A percentile compares a stretch with the other conserved stretches of the same genome.
These are phyloP conservation scores for Adenanthera pavonina DNA, from an alignment of 306 rosid genomes.

Conservation along the genomic window DNA sequence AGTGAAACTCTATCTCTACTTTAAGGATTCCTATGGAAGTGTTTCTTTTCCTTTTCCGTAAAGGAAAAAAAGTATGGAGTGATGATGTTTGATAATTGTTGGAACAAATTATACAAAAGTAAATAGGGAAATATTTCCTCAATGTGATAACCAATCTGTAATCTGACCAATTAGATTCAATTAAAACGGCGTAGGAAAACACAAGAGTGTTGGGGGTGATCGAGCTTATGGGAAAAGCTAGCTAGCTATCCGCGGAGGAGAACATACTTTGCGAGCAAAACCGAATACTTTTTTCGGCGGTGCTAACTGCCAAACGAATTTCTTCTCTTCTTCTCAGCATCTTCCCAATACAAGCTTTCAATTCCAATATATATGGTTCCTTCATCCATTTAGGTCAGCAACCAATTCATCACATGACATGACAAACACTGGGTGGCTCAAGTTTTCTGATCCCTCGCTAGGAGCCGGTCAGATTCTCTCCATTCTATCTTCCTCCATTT, in stretches of 20 bases:
- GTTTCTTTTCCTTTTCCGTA: not conserved
- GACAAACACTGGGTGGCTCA: constrained; percentile 48
- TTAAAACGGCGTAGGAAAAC: no score
- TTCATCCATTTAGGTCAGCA: constrained; percentile 19
- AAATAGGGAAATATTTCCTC: not conserved
- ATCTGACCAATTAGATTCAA: not conserved
- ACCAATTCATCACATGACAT: constrained; percentile 29
- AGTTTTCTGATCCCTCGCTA: constrained; percentile 32
- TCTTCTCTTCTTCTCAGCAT: constrained; percentile 39
- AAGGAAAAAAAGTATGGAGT: not conserved
- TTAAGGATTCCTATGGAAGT: not conserved
- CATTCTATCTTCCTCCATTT: not conserved
- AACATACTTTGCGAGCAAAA: constrained; percentile 33
- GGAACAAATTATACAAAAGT: not conserved
- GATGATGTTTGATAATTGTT: not conserved
- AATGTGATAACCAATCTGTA: not conserved
- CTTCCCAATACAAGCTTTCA: not conserved
- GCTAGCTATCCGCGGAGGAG: constrained; percentile 50
- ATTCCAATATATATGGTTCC: not conserved
- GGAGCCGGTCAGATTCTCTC: constrained; percentile 34
- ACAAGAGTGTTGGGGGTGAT: not conserved
- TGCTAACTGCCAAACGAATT: constrained; percentile 57
- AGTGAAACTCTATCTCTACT: not conserved
- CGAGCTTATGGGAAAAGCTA: not conserved
- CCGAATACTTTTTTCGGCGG: constrained; percentile 36